Conservation (phyloP, 345 rosid genomes). For the Hypericum perforatum region DNA sequence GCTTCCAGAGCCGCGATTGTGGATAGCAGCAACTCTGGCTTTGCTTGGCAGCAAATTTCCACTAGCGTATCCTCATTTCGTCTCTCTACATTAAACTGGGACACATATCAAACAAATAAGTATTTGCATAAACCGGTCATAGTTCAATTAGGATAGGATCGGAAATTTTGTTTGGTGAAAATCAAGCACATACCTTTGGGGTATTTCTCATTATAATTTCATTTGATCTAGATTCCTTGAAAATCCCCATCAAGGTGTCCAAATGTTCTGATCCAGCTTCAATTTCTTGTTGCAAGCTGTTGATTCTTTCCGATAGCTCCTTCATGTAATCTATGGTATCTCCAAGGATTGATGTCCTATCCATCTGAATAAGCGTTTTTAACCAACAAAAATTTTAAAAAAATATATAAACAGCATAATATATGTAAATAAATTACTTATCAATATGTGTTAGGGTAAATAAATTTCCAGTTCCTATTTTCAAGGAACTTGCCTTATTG, state of each 20-base stretch:
- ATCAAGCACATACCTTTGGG: constrained; percentile 49
- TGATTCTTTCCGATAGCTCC: constrained; percentile 42
- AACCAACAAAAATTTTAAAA: too few relatives aligned
- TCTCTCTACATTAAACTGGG: constrained; percentile 65
- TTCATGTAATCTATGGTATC: constrained; percentile 64
- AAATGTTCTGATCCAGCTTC: constrained; percentile 23
- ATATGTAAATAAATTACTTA: too few relatives aligned
- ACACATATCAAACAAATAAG: too few relatives aligned
- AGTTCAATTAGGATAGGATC: neutral
- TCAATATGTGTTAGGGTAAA: too few relatives aligned
- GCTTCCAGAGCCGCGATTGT: constrained; percentile 77
- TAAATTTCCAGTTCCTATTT: too few relatives aligned
- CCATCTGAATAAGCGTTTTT: constrained; percentile 33
- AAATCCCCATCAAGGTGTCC: constrained; percentile 19
- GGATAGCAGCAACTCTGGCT: constrained; percentile 71
- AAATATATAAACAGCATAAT: too few relatives aligned
- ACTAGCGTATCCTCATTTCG: constrained; percentile 48
- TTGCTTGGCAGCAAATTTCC: constrained; percentile 65
- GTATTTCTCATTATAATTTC: constrained; percentile 63
- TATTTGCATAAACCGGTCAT: too few relatives aligned
- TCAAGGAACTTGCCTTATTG: too few relatives aligned
- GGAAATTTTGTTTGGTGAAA: too few relatives aligned
- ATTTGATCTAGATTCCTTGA: constrained; percentile 42
- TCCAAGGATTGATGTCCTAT: constrained; percentile 59
- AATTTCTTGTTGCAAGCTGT: constrained; percentile 40